Conservation (phyloP, 129 eudicot species). For the Kitagawia praeruptora region DNA sequence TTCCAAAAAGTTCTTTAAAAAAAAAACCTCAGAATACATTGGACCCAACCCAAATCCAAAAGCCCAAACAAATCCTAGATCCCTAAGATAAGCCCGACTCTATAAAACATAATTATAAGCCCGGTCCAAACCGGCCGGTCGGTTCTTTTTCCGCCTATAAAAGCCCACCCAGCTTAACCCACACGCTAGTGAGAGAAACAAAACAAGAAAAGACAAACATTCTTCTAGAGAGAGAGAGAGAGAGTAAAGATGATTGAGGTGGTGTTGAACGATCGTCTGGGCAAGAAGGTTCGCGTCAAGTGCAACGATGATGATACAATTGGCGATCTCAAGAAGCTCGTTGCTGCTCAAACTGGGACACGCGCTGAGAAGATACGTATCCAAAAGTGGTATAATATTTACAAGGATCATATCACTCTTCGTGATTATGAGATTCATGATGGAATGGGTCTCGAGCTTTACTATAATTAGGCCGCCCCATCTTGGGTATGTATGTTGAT, state of each 20-base stretch:
- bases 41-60: no score
- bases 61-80: no score
- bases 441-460: conserved; percentile 69
- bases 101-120: no score
- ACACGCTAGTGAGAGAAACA: background rate
- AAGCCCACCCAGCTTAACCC: background rate
- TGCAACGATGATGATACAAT: conserved; percentile 91
- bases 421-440: conserved; percentile 14
- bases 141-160: background rate
- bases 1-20: no score
- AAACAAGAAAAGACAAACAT: background rate
- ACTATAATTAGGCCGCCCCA: background rate
- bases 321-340: conserved; percentile 87
- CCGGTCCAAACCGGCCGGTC: background rate
- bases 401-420: conserved; percentile 8
- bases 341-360: conserved; percentile 85
- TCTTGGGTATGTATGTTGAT: background rate
- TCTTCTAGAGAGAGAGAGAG: background rate
- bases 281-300: conserved; percentile 92
- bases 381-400: conserved; percentile 1
- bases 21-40: no score
- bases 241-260: conserved; percentile 73
- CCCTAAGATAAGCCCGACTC: no score
- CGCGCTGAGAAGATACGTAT: conserved; percentile 80
- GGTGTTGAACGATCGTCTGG: conserved; percentile 85